These are phyloP conservation scores for Trichoderma lentiforme DNA, from an alignment of 2,329 filamentous ascomycete species.

Conservation along the genomic window DNA sequence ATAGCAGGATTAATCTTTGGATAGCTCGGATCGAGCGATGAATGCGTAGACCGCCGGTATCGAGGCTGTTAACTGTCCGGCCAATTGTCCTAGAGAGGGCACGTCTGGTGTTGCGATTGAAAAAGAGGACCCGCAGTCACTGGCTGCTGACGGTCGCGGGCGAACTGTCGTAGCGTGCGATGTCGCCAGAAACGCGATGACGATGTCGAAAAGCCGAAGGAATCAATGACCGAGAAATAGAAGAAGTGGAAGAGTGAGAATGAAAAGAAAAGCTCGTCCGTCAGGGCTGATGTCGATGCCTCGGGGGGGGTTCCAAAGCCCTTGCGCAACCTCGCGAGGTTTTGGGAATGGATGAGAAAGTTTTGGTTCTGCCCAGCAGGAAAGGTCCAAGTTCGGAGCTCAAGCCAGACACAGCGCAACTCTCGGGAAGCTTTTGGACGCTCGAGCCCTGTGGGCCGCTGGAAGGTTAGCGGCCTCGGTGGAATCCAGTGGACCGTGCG, in stretches of 20 bases:
- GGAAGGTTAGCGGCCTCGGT: not conserved
- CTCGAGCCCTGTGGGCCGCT: constrained; percentile 8
- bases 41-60: not conserved
- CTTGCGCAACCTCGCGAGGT: constrained; percentile 10
- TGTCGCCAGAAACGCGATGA: not conserved
- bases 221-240: not conserved
- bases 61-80: not conserved
- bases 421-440: not conserved
- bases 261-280: not conserved
- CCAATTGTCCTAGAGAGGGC: not conserved
- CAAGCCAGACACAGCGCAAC: not conserved
- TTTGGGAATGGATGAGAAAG: not conserved
- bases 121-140: not conserved
- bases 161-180: not conserved
- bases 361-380: not conserved
- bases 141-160: constrained; percentile 1
- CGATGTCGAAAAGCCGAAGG: not conserved
- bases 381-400: not conserved
- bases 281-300: not conserved
- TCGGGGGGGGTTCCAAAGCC: not conserved
- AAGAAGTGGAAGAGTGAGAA: not conserved
- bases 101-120: not conserved
- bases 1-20: constrained; percentile 21
- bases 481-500: not conserved
- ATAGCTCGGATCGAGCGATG: not conserved